Evolutionary conservation across 306 rosid species (phyloP).

Genomic region (Albizia julibrissin): DNA sequence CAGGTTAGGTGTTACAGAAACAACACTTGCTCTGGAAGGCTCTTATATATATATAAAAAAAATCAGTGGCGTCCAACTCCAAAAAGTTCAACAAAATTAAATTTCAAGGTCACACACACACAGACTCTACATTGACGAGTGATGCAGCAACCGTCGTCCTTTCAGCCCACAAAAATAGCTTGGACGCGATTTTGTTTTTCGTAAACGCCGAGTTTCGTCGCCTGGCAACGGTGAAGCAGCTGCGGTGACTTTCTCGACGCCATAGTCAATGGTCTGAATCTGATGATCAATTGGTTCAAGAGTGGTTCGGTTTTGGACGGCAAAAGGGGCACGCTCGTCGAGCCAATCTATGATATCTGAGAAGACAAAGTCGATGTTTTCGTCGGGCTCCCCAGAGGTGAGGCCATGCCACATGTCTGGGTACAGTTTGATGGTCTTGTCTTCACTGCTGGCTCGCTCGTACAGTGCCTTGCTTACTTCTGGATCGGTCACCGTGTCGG

Average conservation of each 20-base stretch:
- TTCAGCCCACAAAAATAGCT: slow-evolving; percentile 54
- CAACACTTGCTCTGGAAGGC: neutral
- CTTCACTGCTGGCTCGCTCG: slow-evolving; percentile 65
- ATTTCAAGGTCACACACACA: neutral
- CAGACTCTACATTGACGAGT: slow-evolving; percentile 41
- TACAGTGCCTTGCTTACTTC: slow-evolving; percentile 72
- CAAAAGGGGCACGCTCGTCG: slow-evolving; percentile 36
- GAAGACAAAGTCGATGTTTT: slow-evolving; percentile 64
- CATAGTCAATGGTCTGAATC: neutral
- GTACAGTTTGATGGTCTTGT: slow-evolving; percentile 79
- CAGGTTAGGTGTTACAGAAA: neutral
- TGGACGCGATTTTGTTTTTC: slow-evolving; percentile 13
- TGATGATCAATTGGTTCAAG: neutral
- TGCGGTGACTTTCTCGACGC: slow-evolving; percentile 17
- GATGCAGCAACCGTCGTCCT: slow-evolving; percentile 43
- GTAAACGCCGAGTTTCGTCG: slow-evolving; percentile 6
- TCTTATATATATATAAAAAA: neutral
- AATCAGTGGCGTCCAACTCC: neutral
- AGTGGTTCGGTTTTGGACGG: slow-evolving; percentile 15
- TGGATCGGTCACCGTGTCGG: slow-evolving; percentile 92
- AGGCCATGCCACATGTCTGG: slow-evolving; percentile 92
- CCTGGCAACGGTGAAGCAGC: neutral
- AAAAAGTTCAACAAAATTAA: neutral
- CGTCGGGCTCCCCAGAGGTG: slow-evolving; percentile 80
- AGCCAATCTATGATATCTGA: slow-evolving; percentile 73